Percentiles rank a stretch among this genome's conserved stretches.
These are phyloP conservation scores for Bretschneidera sinensis DNA, from an alignment of 345 rosid species.

Conservation along the genomic window DNA sequence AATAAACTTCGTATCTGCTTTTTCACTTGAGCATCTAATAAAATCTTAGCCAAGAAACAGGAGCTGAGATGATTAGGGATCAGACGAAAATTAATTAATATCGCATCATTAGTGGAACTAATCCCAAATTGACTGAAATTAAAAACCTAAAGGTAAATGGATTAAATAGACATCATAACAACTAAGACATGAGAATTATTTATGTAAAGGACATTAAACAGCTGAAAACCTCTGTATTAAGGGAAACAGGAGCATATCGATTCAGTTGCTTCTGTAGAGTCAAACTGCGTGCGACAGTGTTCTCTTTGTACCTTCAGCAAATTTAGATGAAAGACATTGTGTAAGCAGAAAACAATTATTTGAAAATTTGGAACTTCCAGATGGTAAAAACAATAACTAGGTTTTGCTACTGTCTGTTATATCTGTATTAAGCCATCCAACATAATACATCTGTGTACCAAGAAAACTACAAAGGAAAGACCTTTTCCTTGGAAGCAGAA, in stretches of 20 bases:
- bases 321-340: slow-evolving; percentile 20
- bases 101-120: too few relatives aligned
- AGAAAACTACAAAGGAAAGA: background rate
- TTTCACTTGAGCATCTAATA: too few relatives aligned
- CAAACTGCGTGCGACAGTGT: slow-evolving; percentile 42
- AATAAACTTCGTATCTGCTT: too few relatives aligned
- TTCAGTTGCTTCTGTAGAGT: slow-evolving; percentile 67
- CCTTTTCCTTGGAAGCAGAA: background rate
- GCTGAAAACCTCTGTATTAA: slow-evolving; percentile 57
- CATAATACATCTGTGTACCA: background rate
- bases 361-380: background rate
- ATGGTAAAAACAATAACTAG: too few relatives aligned
- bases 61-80: too few relatives aligned
- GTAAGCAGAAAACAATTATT: background rate
- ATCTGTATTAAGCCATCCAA: background rate
- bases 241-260: slow-evolving; percentile 73
- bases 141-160: background rate
- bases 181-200: background rate
- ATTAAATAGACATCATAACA: slow-evolving; percentile 7
- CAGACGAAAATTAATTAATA: too few relatives aligned
- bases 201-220: slow-evolving; percentile 13
- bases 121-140: background rate
- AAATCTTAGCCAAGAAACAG: too few relatives aligned
- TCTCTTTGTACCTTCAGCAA: slow-evolving; percentile 59
- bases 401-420: background rate